Conservation (phyloP, 192 early-diverging fungal species). For the Linnemannia exigua region DNA sequence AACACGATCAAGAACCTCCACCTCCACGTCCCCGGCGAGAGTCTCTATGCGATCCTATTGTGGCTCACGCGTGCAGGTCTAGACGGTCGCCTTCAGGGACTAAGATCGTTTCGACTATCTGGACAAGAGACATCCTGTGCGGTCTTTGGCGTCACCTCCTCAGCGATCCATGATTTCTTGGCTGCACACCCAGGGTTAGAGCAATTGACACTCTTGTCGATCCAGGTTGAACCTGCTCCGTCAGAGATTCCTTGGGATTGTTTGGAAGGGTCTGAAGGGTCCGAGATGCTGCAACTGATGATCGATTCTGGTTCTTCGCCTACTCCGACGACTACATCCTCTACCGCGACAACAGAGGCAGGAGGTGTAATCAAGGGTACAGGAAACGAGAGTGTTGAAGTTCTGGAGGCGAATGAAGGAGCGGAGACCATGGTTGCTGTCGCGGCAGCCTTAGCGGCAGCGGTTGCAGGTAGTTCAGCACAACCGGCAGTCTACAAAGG, state of each 20-base stretch:
- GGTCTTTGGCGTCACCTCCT: background rate
- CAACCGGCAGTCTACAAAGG: background rate
- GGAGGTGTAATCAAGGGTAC: background rate
- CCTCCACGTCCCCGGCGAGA: slow-evolving; percentile 6
- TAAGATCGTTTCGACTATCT: background rate
- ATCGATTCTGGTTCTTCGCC: background rate
- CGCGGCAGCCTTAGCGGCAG: background rate
- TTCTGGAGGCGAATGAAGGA: background rate
- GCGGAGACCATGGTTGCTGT: background rate
- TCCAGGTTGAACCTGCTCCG: background rate
- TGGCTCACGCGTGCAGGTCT: slow-evolving; percentile 18
- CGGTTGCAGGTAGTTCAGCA: background rate
- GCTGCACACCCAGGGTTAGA: background rate
- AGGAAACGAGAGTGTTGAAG: background rate
- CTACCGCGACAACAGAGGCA: background rate
- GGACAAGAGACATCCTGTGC: background rate
- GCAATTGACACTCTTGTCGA: background rate
- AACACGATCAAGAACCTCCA: background rate
- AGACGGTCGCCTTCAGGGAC: background rate
- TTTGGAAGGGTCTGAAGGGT: background rate
- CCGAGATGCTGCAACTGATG: background rate
- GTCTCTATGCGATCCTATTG: background rate
- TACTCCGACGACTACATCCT: background rate
- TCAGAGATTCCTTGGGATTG: background rate
- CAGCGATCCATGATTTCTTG: slow-evolving; percentile 12